Percentiles rank a stretch among this genome's conserved stretches.
phyloP scores from a whole-genome alignment of 2,329 filamentous ascomycete genomes.

The Zymoseptoria pseudotritici region DNA sequence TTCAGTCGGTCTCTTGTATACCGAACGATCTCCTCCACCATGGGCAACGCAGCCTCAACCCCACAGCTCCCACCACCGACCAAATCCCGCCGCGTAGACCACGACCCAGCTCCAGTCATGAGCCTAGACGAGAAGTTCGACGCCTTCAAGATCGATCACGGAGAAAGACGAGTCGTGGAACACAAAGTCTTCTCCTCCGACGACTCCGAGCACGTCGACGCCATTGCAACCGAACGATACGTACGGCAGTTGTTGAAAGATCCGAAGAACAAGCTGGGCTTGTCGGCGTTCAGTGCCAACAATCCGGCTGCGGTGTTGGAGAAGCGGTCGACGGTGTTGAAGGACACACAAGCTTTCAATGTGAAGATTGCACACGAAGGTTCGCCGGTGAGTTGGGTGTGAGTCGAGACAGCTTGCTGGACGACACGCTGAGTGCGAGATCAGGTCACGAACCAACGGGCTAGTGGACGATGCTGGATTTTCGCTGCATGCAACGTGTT shows the following conservation, averaged over 20 bases:
- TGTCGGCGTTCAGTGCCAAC: slow-evolving; percentile 63
- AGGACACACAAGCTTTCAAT: slow-evolving; percentile 76
- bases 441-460: slow-evolving; percentile 72
- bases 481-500: slow-evolving; percentile 91
- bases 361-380: slow-evolving; percentile 75
- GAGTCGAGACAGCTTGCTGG: background rate
- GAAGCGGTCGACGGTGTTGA: slow-evolving; percentile 54
- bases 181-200: slow-evolving; percentile 15
- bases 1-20: background rate
- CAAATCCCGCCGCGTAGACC: slow-evolving; percentile 13
- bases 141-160: slow-evolving; percentile 24
- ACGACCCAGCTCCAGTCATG: slow-evolving; percentile 9
- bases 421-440: background rate
- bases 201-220: slow-evolving; percentile 24
- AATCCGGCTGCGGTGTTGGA: slow-evolving; percentile 60
- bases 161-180: slow-evolving; percentile 3
- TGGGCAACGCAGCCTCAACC: slow-evolving; percentile 21
- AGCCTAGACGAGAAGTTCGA: slow-evolving; percentile 31
- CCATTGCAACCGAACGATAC: slow-evolving; percentile 24
- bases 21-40: slow-evolving; percentile 1
- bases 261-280: slow-evolving; percentile 58
- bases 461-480: slow-evolving; percentile 81
- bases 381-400: slow-evolving; percentile 41
- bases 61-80: slow-evolving; percentile 10
- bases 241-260: slow-evolving; percentile 29